Evolutionary conservation across 2,329 filamentous ascomycete genomes (phyloP), one percentile per base, ranked within the genome.

Genomic region (Stachybotrys chlorohalonatus): DNA sequence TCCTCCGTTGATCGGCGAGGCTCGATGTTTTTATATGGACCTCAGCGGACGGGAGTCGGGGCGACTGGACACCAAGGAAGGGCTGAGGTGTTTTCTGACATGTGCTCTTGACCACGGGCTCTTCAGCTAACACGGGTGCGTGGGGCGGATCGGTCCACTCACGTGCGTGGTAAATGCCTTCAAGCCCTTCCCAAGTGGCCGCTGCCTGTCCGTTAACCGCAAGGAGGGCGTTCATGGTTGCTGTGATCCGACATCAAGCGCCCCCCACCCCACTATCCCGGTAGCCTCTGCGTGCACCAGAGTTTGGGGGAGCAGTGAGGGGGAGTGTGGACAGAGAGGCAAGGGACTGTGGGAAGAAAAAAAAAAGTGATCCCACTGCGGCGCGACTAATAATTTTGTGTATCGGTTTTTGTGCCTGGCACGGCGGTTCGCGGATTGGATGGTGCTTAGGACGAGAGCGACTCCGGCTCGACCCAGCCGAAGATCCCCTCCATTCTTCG

Each of bases 81-180:
- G 49, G 45, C 49, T 60, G 59, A 55, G 60, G 51, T 59, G 53
- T 59, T 61, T 60, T 58, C 56, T 61, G 61, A 60, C 62, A 61
- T 63, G 58, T 61, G 59, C 59, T 58, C 57, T 31, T 15, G 17
- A 46, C 45, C 24, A 11, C 7, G 45, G 52, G 52, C 36, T 42
- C 36, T 42, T 9, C 36, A 13, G 36, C 9, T 42, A 9, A 9
- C 8, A 3, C 36, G 3, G 13, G 36, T 13, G 8, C 9, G 36
- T 13, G 36, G 36, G 36, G 36, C 36, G 36, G 36, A 42, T 42
- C 36, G 36, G 36, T 42, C 36, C 36, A 42, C 36, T 42, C 36
- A 13, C 36, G 36, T 42, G 36, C 36, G 8, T 42, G 36, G 36
- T 42, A 42, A 42, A 42, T 42, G 36, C 36, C 36, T 42, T 9